Base-by-base conservation (phyloP, 257 asterid genomes). In the Petunia secreta region DNA sequence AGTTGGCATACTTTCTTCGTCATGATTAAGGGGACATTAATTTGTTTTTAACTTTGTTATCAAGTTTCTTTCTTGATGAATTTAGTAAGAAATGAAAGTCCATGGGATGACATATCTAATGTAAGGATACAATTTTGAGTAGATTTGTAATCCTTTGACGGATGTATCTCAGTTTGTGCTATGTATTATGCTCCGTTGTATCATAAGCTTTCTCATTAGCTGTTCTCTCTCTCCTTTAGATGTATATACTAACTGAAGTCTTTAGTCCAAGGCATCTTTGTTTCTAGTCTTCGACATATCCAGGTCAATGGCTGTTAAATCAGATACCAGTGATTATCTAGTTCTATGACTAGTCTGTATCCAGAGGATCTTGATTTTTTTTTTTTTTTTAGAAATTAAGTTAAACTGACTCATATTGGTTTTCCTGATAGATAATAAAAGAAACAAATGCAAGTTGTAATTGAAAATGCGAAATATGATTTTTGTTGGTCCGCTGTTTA, bases 271-370 rank as follows among this genome's bases (percentile, higher is more conserved):
- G 39, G 39, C 39, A 15, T 68, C 39, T 43, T 25, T 46, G 41
- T 69, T 46, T 69, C 25, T 16, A 25, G 77, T 25, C 3, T 25
- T 69, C 46, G 59, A 69, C 77, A 46, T 69, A 46, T 46, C 77
- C 10, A 25, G 59, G 59, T 25, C 25, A 46, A 16, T 46, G 77
- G 5, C 59, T 9, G 46, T 69, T 64, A 38, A 5, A 34, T 43
- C 57, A 8, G 40, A 68, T 44, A 9, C 59, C 16, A 25, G 41
- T 46, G 76, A 25, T 69, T 46, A 69, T 69, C 58, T 69, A 69
- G 48, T 46, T 2, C 1, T 69, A 48, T 5, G 43, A 71, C 36
- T 71, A 48, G 16, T 9, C 38, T 48, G 43, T 48, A 48, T 50
- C 13, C 25, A 25, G 60, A 15, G 48, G 60, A 48, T 48, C 41